phyloP scores from a whole-genome alignment of 1,284 basidiomycete genomes.

The Puccinia horiana region DNA sequence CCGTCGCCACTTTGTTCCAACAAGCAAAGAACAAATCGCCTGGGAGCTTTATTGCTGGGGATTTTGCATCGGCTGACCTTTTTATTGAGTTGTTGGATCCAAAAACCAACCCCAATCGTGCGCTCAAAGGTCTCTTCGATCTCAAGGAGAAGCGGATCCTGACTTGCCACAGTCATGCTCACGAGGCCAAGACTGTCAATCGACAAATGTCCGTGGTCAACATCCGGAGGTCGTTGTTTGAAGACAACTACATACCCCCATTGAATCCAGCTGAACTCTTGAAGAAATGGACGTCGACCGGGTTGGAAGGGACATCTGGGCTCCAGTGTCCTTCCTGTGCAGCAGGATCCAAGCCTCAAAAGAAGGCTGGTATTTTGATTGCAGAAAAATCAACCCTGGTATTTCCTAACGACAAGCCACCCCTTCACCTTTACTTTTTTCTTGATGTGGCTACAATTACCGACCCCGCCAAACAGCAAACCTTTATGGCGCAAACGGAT shows the following conservation, averaged over 20 bases:
- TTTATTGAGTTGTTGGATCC: background rate
- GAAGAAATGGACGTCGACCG: background rate
- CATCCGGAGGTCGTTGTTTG: background rate
- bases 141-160: background rate
- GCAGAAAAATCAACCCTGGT: background rate
- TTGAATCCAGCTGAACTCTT: background rate
- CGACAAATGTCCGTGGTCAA: background rate
- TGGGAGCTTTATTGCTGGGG: background rate
- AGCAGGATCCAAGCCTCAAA: background rate
- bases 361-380: background rate
- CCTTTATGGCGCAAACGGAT: background rate
- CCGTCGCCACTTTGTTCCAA: background rate
- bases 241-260: background rate
- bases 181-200: background rate
- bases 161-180: background rate
- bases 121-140: background rate
- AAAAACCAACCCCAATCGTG: background rate
- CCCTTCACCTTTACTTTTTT: slow-evolving; percentile 7
- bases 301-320: background rate
- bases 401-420: background rate
- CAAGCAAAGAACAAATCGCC: background rate
- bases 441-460: slow-evolving; percentile 2
- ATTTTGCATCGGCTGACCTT: background rate
- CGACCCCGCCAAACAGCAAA: background rate
- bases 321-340: background rate